Evolutionary conservation across 2,329 filamentous ascomycete genomes (phyloP), one percentile per base, ranked within the genome.

Genomic region (Fusarium foetens): DNA sequence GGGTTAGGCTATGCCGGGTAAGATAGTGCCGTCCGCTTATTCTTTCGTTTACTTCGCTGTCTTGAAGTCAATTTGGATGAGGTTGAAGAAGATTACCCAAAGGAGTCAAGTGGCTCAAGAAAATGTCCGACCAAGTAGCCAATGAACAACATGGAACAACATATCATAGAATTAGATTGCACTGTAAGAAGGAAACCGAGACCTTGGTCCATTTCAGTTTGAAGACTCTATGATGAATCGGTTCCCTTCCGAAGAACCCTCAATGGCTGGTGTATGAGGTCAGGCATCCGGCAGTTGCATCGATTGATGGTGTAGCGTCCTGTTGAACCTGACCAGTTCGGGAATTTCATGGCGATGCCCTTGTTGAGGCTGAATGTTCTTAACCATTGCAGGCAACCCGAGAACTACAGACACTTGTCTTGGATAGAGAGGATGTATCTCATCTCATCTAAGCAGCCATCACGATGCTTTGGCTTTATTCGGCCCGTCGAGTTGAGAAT

Each of bases 401-500:
- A 43, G 39, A 8, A 21, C 4, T 19, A 10, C 21, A 52, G n/a
- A 8, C 11, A 33, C n/a, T 17, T 53, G 21, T 23, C 27, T 19
- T 57, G 13, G 5, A 23, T 35, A 11, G 10, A 38, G 29, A 53
- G 9, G 16, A 25, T 19, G n/a, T 29, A n/a, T 45, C 33, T 52
- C 23, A 51, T 36, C 49, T 61, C 35, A 61, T 23, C 49, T 42
- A 9, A 33, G 33, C 55, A 52, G 11, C 10, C 55, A 58, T 57
- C 31, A 21, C 36, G 57, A 70, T 60, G 39, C 29, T 33, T 58
- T 36, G 27, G 58, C 23, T 58, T 33, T 35, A 71, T 72, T 74
- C 72, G 72, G 74, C 55, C 58, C 66, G 64, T 62, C 23, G 11
- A 45, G 36, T 45, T 16, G 31, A 48, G 17, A 16, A 58, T 76